phyloP scores from a whole-genome alignment of 495 filamentous ascomycete genomes.

The Niebla homalea region DNA sequence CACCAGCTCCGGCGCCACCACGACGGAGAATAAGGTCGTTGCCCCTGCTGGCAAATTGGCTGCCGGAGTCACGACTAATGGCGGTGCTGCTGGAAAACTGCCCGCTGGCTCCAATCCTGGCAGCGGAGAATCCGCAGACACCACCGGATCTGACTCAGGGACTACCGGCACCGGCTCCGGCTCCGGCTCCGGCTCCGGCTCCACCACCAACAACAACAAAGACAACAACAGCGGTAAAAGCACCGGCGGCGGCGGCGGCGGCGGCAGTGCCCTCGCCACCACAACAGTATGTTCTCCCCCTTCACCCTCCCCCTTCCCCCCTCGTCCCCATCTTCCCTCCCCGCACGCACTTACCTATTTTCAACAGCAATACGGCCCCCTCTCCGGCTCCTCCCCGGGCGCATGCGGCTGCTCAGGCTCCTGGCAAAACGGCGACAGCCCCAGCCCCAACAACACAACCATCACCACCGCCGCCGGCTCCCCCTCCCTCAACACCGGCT shows the following conservation, averaged over 20 bases:
- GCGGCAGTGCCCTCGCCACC: background rate
- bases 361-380: background rate
- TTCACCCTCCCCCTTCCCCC: background rate
- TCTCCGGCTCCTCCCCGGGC: background rate
- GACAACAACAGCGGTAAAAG: background rate
- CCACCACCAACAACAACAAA: background rate
- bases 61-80: too few species aligned
- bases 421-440: conserved; percentile 2
- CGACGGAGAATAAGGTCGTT: background rate
- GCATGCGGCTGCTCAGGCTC: background rate
- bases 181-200: background rate
- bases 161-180: background rate
- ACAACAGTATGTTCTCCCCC: background rate
- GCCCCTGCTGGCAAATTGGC: background rate
- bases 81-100: too few species aligned
- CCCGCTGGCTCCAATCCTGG: background rate
- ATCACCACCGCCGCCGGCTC: background rate
- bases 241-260: background rate
- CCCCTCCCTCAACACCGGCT: background rate
- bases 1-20: background rate
- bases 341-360: background rate
- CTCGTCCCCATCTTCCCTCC: background rate
- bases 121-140: background rate
- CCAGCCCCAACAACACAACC: background rate
- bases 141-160: background rate